Base-by-base conservation (phyloP, 2,329 filamentous ascomycete species). In the Colletotrichum lupini region DNA sequence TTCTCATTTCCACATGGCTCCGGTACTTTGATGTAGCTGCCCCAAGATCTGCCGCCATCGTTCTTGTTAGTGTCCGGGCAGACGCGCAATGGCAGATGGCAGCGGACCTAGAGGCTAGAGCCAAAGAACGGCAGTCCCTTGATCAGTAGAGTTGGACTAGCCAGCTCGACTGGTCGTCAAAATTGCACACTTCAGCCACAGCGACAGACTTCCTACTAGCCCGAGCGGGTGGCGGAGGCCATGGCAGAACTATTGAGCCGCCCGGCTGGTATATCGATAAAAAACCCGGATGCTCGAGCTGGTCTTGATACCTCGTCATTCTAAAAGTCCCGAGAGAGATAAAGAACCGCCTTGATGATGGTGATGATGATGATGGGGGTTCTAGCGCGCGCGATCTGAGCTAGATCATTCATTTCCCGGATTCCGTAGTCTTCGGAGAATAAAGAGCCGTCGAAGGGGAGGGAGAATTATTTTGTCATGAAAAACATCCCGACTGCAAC, bases 211-310 rank as follows among this genome's bases (percentile, higher is more conserved):
- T 56, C 14, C 22, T 37, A 9, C 63, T 65, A 46, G 66, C 37
- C 49, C 37, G 28, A 19, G 55, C 37, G 42, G n/a, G 30, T 30
- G 53, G n/a, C 22, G 26, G 22, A 35, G 22, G 24, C 42, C 19
- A 49, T 42, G 42, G 42, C 5, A n/a, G 14, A 28, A 69, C 55
- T 69, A 73, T 59, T 60, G 46, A 69, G 70, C 70, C 59, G 63
- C 46, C 37, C 53, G 42, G 30, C 37, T 53, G n/a, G 30, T 35
- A 24, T 58, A 52, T 58, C 30, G 8, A 24, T 46, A 58, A 53
- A 58, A 32, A 26, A n/a, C 55, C 57, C 46, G 26, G 16, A 55
- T n/a, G 35, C 22, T 26, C 35, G 14, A 46, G 58, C 52, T 52
- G 19, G 26, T 30, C 37, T 42, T 5, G 35, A 32, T n/a, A 19